A percentile compares a stretch with the other conserved stretches of the same genome.
Conservation (phyloP, 768 basidiomycete species). For the Suillus hirtellus region DNA sequence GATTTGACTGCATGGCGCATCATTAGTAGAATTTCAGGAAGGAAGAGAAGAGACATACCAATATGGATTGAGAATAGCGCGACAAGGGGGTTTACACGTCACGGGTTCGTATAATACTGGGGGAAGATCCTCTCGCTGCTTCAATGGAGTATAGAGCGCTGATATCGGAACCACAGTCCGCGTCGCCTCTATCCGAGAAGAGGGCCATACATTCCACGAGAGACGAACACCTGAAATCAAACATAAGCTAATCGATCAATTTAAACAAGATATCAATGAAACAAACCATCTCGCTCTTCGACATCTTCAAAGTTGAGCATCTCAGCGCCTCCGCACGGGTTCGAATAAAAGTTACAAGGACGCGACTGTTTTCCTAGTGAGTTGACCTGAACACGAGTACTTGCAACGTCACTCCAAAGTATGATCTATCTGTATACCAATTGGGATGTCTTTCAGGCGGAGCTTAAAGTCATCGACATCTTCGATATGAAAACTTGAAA, state of each 20-base stretch:
- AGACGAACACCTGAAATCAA: conserved; percentile 76
- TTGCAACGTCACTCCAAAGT: conserved; percentile 7
- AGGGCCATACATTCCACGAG: conserved; percentile 99
- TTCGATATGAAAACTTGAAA: neutral
- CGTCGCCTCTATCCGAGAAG: conserved; percentile 96
- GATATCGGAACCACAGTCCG: conserved; percentile 97
- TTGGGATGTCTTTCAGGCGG: conserved; percentile 6
- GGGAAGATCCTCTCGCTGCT: conserved; percentile 90
- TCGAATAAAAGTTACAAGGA: neutral
- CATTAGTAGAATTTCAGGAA: conserved; percentile 8
- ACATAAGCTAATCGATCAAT: conserved; percentile 2
- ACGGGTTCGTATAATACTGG: conserved; percentile 98
- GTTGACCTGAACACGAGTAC: conserved; percentile 1
- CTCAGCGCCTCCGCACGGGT: neutral
- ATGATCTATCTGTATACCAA: conserved; percentile 3
- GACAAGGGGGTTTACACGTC: conserved; percentile 96
- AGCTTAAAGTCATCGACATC: neutral
- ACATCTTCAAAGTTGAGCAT: conserved; percentile 95
- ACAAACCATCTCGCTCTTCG: conserved; percentile 91
- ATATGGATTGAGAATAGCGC: conserved; percentile 96
- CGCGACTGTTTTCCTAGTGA: neutral
- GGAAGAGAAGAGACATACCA: conserved; percentile 55
- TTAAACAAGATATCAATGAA: neutral
- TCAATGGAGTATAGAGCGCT: conserved; percentile 96
- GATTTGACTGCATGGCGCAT: conserved; percentile 70